Conservation (phyloP, 306 rosid genomes). For the Cucumis melo region DNA sequence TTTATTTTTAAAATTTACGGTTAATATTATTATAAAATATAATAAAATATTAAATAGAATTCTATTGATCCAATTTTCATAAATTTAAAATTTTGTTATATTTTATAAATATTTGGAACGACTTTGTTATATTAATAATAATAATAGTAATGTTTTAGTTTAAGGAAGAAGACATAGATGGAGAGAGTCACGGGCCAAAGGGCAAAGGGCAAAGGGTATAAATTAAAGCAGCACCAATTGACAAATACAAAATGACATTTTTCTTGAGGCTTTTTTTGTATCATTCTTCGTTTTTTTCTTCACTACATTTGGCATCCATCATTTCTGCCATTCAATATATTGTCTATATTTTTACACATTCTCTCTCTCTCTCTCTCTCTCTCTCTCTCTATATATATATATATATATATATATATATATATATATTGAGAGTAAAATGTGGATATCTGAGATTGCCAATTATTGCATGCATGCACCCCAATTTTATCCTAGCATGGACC, state of each 20-base stretch:
- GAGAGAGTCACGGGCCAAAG: not conserved
- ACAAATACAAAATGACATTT: not conserved
- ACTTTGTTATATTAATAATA: too few relatives aligned
- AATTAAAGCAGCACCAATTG: not conserved
- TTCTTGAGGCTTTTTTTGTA: not conserved
- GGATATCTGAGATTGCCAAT: not conserved
- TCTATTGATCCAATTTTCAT: too few relatives aligned
- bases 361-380: too few relatives aligned
- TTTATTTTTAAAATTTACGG: too few relatives aligned
- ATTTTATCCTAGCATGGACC: too few relatives aligned
- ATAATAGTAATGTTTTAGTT: not conserved
- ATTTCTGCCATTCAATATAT: not conserved
- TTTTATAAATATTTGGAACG: too few relatives aligned
- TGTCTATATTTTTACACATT: not conserved
- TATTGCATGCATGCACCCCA: not conserved
- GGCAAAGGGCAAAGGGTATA: not conserved
- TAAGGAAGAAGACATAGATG: not conserved
- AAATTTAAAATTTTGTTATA: too few relatives aligned
- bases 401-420: too few relatives aligned
- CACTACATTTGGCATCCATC: not conserved
- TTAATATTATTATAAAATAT: too few relatives aligned
- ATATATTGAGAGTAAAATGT: not conserved
- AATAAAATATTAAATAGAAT: too few relatives aligned
- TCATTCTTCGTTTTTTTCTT: not conserved
- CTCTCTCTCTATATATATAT: too few relatives aligned